Conservation (phyloP, 345 rosid species). For the Moringa oleifera region DNA sequence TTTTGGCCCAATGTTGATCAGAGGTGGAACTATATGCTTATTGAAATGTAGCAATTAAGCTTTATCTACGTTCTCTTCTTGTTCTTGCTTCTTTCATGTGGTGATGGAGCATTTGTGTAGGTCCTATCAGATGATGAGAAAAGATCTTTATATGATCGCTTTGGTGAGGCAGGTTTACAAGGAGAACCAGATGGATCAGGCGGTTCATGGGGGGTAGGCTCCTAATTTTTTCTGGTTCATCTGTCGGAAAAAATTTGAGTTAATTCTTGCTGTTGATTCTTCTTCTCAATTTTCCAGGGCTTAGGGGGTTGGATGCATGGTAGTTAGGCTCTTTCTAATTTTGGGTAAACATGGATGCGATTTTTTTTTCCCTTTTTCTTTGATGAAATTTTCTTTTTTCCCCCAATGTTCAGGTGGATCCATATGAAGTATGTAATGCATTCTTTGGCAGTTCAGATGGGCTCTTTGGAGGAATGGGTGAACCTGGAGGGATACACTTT, state of each 20-base stretch:
- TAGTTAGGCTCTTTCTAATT: too few relatives aligned
- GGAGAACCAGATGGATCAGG: conserved; percentile 53
- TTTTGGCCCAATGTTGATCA: neutral
- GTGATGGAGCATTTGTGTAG: conserved; percentile 51
- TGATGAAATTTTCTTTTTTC: neutral
- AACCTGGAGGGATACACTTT: conserved; percentile 49
- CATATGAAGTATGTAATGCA: conserved; percentile 68
- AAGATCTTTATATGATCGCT: conserved; percentile 80
- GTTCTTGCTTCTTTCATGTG: conserved; percentile 15
- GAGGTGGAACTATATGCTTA: neutral
- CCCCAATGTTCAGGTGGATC: conserved; percentile 58
- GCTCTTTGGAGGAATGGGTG: conserved; percentile 57
- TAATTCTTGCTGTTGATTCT: neutral
- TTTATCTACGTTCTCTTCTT: neutral
- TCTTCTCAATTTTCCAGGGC: neutral
- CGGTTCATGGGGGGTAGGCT: conserved; percentile 53
- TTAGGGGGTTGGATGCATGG: too few relatives aligned
- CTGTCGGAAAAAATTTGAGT: neutral
- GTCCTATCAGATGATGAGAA: conserved; percentile 94
- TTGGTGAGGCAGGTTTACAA: conserved; percentile 71
- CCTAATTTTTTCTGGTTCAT: conserved; percentile 10
- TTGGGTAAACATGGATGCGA: neutral
- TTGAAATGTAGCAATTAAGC: neutral
- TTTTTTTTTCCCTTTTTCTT: neutral
- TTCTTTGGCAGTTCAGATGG: conserved; percentile 83